Evolutionary conservation across 2,329 filamentous ascomycete species (phyloP).

Genomic region (Penicillium sp.): DNA sequence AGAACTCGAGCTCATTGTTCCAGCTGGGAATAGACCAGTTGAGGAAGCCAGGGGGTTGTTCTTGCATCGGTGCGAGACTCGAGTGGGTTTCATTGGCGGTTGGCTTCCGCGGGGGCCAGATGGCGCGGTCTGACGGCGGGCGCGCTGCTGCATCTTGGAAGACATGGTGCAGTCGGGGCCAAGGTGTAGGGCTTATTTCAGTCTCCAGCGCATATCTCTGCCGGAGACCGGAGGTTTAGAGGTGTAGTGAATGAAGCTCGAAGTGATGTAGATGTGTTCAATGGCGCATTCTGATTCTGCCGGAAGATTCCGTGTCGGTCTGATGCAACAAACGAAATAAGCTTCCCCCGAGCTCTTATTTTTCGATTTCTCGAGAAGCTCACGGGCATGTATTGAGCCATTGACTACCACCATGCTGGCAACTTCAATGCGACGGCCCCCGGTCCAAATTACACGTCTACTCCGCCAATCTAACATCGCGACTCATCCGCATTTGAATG

Average conservation of each 20-base stretch:
- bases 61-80: slow-evolving; percentile 15
- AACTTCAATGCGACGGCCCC: slow-evolving; percentile 24
- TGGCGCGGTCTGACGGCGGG: slow-evolving; percentile 36
- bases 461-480: slow-evolving; percentile 18
- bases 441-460: slow-evolving; percentile 18
- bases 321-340: slow-evolving; percentile 24
- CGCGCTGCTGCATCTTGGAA: slow-evolving; percentile 31
- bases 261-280: slow-evolving; percentile 20
- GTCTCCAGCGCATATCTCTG: slow-evolving; percentile 8
- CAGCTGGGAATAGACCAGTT: slow-evolving; percentile 13
- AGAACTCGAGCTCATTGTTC: slow-evolving; percentile 55
- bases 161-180: slow-evolving; percentile 19
- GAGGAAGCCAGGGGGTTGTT: slow-evolving; percentile 1
- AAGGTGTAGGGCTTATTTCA: background rate
- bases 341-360: slow-evolving; percentile 12
- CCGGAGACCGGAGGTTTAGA: background rate
- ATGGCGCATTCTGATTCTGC: slow-evolving; percentile 40
- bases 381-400: slow-evolving; percentile 2
- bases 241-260: slow-evolving; percentile 1
- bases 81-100: slow-evolving; percentile 18
- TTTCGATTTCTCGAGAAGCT: background rate
- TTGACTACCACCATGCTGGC: slow-evolving; percentile 25
- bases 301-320: slow-evolving; percentile 25
- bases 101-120: slow-evolving; percentile 31
- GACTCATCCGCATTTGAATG: slow-evolving; percentile 15